Percentiles rank a stretch among this genome's conserved stretches.
phyloP scores from a whole-genome alignment of 176 grass and related monocot genomes.

The Leersia perrieri region DNA sequence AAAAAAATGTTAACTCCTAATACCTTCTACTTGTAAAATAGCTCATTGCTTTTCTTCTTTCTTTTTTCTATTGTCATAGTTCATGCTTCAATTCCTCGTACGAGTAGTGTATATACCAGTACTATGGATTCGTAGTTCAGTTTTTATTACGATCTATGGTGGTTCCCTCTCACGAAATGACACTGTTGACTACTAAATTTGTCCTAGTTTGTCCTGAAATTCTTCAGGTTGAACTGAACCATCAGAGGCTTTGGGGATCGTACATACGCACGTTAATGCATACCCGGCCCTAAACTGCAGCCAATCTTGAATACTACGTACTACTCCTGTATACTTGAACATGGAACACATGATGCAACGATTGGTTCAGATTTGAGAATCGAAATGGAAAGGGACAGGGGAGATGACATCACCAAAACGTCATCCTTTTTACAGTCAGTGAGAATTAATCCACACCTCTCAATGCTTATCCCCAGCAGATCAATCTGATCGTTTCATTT shows the following conservation, averaged over 20 bases:
- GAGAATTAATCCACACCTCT: neutral
- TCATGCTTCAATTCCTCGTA: neutral
- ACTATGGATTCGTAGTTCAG: neutral
- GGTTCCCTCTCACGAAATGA: neutral
- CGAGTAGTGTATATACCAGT: neutral
- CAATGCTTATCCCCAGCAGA: neutral
- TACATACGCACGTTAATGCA: too few relatives aligned
- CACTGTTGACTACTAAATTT: neutral
- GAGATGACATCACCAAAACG: neutral
- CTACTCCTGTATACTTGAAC: too few relatives aligned
- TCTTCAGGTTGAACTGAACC: neutral
- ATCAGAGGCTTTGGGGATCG: neutral
- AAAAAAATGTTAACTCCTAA: too few relatives aligned
- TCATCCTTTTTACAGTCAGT: neutral
- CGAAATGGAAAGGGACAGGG: neutral
- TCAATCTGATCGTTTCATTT: neutral
- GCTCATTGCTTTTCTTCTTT: too few relatives aligned
- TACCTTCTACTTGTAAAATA: too few relatives aligned
- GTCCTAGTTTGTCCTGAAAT: neutral
- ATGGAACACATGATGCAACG: neutral
- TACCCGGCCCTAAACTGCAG: neutral
- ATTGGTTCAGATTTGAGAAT: neutral
- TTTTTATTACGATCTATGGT: neutral
- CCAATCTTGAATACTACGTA: neutral
- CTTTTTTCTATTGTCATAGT: too few relatives aligned